Conservation (phyloP, 495 filamentous ascomycete genomes). For the Xylaria curta region DNA sequence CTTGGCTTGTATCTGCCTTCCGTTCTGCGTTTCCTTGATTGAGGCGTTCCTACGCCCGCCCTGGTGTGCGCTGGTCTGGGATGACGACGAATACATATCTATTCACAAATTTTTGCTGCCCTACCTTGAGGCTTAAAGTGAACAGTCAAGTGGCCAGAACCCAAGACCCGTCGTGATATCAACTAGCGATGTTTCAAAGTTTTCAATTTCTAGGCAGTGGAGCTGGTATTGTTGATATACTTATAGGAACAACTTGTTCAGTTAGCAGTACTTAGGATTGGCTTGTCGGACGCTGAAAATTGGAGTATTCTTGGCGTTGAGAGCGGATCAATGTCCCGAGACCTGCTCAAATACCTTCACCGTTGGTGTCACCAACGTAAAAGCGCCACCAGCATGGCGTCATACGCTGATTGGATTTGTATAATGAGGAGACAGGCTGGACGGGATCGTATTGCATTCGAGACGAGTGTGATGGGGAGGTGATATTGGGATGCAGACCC, state of each 20-base stretch:
- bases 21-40: background rate
- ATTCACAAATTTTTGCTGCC: background rate
- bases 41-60: background rate
- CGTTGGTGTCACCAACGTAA: background rate
- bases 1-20: background rate
- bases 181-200: background rate
- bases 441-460: background rate
- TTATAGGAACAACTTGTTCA: background rate
- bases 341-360: background rate
- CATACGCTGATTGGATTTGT: background rate
- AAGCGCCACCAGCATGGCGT: background rate
- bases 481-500: constrained; percentile 7
- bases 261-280: background rate
- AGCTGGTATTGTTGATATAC: background rate
- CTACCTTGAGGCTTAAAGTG: background rate
- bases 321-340: background rate
- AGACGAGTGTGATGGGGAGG: background rate
- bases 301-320: background rate
- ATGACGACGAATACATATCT: background rate
- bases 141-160: background rate
- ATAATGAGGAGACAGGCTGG: background rate
- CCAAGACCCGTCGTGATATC: background rate
- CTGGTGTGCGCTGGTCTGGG: background rate
- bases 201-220: background rate
- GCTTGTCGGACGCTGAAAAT: background rate